These are phyloP conservation scores for Glutinoglossum americanum DNA, from an alignment of 495 filamentous ascomycete genomes.

Conservation along the genomic window DNA sequence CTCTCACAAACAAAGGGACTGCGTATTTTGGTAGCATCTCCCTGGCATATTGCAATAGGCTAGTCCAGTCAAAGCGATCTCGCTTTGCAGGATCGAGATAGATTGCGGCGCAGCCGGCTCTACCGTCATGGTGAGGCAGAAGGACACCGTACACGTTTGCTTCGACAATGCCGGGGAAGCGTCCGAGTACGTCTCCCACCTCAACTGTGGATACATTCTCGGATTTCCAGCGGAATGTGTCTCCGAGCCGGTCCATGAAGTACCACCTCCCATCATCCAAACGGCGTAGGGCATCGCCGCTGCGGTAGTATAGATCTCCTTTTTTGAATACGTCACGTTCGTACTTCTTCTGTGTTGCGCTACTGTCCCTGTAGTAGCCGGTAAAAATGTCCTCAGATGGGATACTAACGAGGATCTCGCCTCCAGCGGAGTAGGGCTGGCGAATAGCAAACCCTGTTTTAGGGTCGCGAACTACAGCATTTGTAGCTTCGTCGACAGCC, in stretches of 20 bases:
- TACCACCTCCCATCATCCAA: conserved; percentile 51
- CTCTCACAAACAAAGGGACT: conserved; percentile 51
- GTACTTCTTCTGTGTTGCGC: conserved; percentile 48
- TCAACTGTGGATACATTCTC: conserved; percentile 70
- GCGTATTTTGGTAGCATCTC: conserved; percentile 48
- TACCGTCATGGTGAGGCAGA: conserved; percentile 48
- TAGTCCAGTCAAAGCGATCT: conserved; percentile 28
- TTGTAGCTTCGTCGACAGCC: conserved; percentile 9
- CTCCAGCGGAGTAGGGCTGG: conserved; percentile 41
- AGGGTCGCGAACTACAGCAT: neutral
- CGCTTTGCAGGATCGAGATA: conserved; percentile 22
- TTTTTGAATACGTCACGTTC: conserved; percentile 47
- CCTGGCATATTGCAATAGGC: conserved; percentile 29
- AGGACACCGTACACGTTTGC: conserved; percentile 61
- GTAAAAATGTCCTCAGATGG: conserved; percentile 36
- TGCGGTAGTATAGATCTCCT: conserved; percentile 55
- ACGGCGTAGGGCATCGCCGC: conserved; percentile 48
- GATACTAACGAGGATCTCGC: conserved; percentile 53
- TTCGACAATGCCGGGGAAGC: conserved; percentile 43
- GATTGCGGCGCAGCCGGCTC: conserved; percentile 40
- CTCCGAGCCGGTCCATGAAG: conserved; percentile 56
- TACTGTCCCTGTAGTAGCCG: conserved; percentile 46
- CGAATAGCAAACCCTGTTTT: conserved; percentile 21
- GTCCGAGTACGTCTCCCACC: conserved; percentile 44
- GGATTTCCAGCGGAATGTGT: conserved; percentile 69